These are phyloP conservation scores for Colletotrichum viniferum DNA, from an alignment of 2,329 filamentous ascomycete genomes.

Conservation along the genomic window DNA sequence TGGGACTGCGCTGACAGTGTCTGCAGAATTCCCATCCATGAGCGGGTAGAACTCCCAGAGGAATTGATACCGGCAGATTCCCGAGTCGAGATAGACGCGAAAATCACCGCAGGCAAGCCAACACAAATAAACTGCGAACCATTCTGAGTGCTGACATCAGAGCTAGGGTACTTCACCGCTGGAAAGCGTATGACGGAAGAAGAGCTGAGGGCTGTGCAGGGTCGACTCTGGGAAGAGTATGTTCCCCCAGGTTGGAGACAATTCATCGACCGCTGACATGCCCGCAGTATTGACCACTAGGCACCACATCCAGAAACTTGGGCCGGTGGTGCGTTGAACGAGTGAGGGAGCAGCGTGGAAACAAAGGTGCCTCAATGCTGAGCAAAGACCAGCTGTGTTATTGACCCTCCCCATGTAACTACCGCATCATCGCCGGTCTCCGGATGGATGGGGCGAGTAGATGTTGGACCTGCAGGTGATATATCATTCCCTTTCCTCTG, in stretches of 20 bases:
- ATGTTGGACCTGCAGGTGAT: not conserved
- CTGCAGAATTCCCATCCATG: conserved; percentile 77
- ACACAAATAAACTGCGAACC: not conserved
- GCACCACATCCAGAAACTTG: not conserved
- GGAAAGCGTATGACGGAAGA: conserved; percentile 89
- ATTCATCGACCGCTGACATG: not conserved
- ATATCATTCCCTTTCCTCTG: not conserved
- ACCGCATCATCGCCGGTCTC: not conserved
- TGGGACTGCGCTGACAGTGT: conserved; percentile 10
- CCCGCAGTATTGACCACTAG: conserved; percentile 36
- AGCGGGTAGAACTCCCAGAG: conserved; percentile 90
- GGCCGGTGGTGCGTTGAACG: not conserved
- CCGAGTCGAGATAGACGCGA: conserved; percentile 97
- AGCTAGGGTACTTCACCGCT: conserved; percentile 77
- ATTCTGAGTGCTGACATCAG: not conserved
- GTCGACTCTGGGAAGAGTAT: conserved; percentile 88
- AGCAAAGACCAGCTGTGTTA: not conserved
- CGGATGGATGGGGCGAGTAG: not conserved
- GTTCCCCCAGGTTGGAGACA: conserved; percentile 15
- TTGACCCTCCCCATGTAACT: not conserved
- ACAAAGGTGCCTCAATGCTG: not conserved
- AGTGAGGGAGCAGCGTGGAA: not conserved
- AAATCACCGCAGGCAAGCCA: conserved; percentile 86
- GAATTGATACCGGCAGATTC: conserved; percentile 94
- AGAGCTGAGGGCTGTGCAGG: conserved; percentile 84